A percentile compares a stretch with the other conserved stretches of the same genome.
Conservation (phyloP, 2,329 filamentous ascomycete genomes). For the Knufia petricola region DNA sequence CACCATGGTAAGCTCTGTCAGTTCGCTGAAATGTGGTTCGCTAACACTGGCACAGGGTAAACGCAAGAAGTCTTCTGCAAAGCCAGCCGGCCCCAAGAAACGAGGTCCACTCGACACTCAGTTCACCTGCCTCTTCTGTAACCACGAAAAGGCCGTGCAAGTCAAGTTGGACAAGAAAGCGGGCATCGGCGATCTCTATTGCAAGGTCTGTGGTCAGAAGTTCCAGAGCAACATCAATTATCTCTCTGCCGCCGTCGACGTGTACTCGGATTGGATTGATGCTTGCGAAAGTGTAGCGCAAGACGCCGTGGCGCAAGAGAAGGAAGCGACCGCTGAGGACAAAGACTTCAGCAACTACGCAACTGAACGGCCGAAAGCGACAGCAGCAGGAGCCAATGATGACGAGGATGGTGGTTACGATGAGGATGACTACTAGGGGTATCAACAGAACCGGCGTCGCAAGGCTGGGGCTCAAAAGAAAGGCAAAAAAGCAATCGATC, state of each 20-base stretch:
- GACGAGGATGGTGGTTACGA: slow-evolving; percentile 40
- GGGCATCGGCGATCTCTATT: slow-evolving; percentile 73
- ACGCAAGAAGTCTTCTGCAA: slow-evolving; percentile 76
- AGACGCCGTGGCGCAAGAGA: slow-evolving; percentile 36
- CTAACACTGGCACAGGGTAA: slow-evolving; percentile 57
- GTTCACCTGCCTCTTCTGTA: slow-evolving; percentile 98
- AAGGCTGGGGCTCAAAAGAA: background rate
- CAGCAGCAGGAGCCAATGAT: slow-evolving; percentile 24
- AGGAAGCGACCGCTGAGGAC: slow-evolving; percentile 25
- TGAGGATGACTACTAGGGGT: slow-evolving; percentile 16
- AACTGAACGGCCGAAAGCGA: slow-evolving; percentile 21
- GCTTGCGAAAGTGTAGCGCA: slow-evolving; percentile 70
- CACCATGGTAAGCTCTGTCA: background rate
- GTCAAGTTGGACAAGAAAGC: slow-evolving; percentile 92
- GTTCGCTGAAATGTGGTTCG: background rate
- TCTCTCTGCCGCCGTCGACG: slow-evolving; percentile 73
- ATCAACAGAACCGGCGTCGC: background rate
- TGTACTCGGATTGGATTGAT: slow-evolving; percentile 97
- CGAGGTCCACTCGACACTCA: slow-evolving; percentile 49
- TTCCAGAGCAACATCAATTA: slow-evolving; percentile 93
- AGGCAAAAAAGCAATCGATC: background rate
- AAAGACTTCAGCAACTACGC: slow-evolving; percentile 23
- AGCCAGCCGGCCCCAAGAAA: slow-evolving; percentile 64
- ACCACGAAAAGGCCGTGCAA: slow-evolving; percentile 84
- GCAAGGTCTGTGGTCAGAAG: slow-evolving; percentile 86